Base-by-base conservation (phyloP, 1,284 basidiomycete species). In the Malassezia dermatis region DNA sequence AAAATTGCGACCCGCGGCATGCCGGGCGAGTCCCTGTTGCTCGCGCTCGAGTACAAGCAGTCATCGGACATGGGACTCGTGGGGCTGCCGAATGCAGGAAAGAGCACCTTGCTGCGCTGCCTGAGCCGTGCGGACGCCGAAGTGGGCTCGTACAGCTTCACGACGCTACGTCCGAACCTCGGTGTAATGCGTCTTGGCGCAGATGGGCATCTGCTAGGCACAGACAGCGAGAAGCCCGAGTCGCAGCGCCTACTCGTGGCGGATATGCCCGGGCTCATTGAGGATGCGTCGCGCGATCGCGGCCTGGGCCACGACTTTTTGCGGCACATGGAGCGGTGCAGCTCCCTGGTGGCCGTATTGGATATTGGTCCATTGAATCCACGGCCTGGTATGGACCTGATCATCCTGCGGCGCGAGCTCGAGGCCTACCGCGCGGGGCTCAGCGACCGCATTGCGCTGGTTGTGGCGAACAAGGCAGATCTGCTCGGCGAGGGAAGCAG, bases 391-490 rank as follows among this genome's bases (percentile, higher is more conserved):
- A 80, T 84, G 15, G 88, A 91, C 56, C 78, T 95, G 17, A 67
- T 76, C 3, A 79, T 85, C 6, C 79, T 96, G 4, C 79, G 80
- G 32, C 81, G 83, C 26, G 90, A 96, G 75, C 78, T 94, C 26
- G 88, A 94, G 68, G 83, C 81, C 56, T 91, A 94, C 45, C 48
- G 87, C 69, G 76, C 80, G 1, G 88, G 86, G 1, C 82, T 95
- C 77, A 85, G 84, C 60, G 69, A 75, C 17, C 84, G 69, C 28
- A 62, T 74, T 4, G 52, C 60, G n/a, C 58, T 75, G 67, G 84
- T 99, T 24, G 79, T 96, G 21, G 86, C 89, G 17, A 98, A 96
- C 79, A 96, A 98, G 76, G 90, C 89, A 0, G 93, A 98, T 32
- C 58, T 63, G 26, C 56, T 58, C 3, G 49, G 46, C 19, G 37